A percentile compares a stretch with the other conserved stretches of the same genome.
These are phyloP conservation scores for Cyclotella choctawhatcheeana DNA, from an alignment of 108 stramenopile species.

Conservation along the genomic window DNA sequence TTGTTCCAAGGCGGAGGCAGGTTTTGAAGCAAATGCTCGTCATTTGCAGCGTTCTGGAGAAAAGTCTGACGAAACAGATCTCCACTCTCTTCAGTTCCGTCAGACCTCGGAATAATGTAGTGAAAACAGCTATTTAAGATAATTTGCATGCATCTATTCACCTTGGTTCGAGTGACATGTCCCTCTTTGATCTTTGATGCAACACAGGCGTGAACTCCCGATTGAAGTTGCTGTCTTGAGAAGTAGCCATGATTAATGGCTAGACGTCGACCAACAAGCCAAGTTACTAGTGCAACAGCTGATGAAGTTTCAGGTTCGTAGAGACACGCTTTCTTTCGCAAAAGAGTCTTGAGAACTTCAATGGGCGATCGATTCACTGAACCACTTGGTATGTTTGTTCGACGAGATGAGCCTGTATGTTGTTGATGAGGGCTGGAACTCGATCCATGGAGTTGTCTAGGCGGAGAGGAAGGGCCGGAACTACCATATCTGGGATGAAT, in stretches of 20 bases:
- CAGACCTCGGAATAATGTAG: conserved; percentile 87
- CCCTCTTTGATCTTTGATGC: conserved; percentile 77
- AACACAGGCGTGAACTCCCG: conserved; percentile 85
- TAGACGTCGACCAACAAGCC: conserved; percentile 84
- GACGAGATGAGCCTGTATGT: neutral
- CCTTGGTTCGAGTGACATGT: conserved; percentile 85
- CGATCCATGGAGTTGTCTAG: conserved; percentile 21
- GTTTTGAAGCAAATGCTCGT: conserved; percentile 57
- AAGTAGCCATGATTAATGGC: conserved; percentile 80
- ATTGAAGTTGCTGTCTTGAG: conserved; percentile 85
- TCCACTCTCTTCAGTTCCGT: conserved; percentile 86
- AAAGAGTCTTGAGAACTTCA: conserved; percentile 86
- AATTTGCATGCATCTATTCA: conserved; percentile 93
- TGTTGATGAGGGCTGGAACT: conserved; percentile 1
- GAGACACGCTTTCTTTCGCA: conserved; percentile 89
- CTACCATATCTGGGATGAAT: conserved; percentile 8
- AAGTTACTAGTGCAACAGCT: conserved; percentile 83
- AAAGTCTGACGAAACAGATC: conserved; percentile 66
- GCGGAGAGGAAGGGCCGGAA: conserved; percentile 16
- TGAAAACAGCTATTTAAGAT: conserved; percentile 92
- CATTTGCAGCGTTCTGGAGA: conserved; percentile 54
- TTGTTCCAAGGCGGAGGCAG: conserved; percentile 82
- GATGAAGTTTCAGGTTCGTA: conserved; percentile 89
- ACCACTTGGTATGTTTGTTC: neutral
- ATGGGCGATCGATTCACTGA: conserved; percentile 59